Evolutionary conservation across 768 basidiomycete species (phyloP).

Genomic region (Serendipita sp.): DNA sequence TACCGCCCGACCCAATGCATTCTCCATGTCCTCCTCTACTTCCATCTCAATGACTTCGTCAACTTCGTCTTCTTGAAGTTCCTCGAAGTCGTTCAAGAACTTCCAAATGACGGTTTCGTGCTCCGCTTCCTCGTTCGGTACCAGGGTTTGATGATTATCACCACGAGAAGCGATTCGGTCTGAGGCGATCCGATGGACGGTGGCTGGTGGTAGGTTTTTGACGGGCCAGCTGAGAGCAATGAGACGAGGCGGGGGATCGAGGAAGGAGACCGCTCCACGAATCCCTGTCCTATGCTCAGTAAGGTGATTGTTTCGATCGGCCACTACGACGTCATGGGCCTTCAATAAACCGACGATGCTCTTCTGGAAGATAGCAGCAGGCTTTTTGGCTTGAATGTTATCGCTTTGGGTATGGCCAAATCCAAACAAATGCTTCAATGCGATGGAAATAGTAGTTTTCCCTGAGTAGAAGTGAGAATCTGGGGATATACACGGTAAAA

Average conservation of each 20-base stretch:
- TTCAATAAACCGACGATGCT: constrained; percentile 50
- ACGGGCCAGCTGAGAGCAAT: constrained; percentile 69
- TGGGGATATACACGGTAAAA: not conserved
- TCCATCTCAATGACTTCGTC: constrained; percentile 55
- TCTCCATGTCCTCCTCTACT: constrained; percentile 35
- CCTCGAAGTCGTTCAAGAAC: constrained; percentile 52
- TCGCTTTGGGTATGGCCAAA: constrained; percentile 93
- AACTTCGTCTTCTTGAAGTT: constrained; percentile 44
- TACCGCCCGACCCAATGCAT: constrained; percentile 40
- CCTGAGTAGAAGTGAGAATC: constrained; percentile 29
- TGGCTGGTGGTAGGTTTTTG: constrained; percentile 35
- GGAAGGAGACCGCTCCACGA: constrained; percentile 31
- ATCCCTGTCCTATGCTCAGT: constrained; percentile 60
- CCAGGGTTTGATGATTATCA: constrained; percentile 66
- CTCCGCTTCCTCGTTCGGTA: constrained; percentile 30
- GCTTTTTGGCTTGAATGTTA: constrained; percentile 62
- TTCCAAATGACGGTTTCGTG: constrained; percentile 75
- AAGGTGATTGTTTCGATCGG: constrained; percentile 91
- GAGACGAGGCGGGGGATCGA: constrained; percentile 44
- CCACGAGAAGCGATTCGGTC: constrained; percentile 64
- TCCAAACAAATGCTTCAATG: constrained; percentile 59
- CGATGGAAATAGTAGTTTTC: constrained; percentile 74
- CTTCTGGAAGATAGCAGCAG: constrained; percentile 49
- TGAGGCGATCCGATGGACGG: constrained; percentile 56
- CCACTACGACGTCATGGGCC: constrained; percentile 63